A percentile compares a stretch with the other conserved stretches of the same genome.
Conservation (phyloP, 179 eudicot genomes). For the Drosera spatulata region DNA sequence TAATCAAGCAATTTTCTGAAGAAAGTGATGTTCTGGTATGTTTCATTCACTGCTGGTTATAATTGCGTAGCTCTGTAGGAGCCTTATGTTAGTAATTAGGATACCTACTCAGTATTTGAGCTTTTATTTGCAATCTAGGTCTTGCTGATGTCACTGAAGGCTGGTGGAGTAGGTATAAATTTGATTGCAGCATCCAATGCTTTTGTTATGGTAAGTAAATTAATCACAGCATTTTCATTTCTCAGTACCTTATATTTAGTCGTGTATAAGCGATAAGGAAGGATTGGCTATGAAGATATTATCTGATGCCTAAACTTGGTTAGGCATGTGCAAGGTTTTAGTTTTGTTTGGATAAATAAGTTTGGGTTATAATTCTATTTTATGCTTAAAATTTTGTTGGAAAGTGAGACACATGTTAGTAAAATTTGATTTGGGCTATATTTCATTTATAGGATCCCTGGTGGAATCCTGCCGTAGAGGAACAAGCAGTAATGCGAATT, state of each 20-base stretch:
- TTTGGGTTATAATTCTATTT: too few species aligned
- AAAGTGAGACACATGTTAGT: too few species aligned
- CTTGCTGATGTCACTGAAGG: constrained; percentile 90
- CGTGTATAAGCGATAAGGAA: too few species aligned
- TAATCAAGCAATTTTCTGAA: constrained; percentile 82
- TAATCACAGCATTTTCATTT: not conserved
- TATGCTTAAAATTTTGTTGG: too few species aligned
- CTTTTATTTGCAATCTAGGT: constrained; percentile 34
- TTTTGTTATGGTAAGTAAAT: constrained; percentile 64
- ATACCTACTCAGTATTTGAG: not conserved
- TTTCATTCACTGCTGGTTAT: constrained; percentile 3
- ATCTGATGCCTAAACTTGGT: too few species aligned
- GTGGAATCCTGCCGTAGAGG: constrained; percentile 68
- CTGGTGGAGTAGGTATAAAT: constrained; percentile 99
- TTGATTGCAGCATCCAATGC: constrained; percentile 97
- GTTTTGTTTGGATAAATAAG: too few species aligned
- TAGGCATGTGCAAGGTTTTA: too few species aligned
- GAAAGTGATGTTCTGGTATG: constrained; percentile 66
- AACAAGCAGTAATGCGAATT: constrained; percentile 99
- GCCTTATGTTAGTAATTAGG: constrained; percentile 1
- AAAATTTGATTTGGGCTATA: too few species aligned
- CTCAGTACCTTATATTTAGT: not conserved
- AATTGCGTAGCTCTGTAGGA: not conserved
- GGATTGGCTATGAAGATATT: too few species aligned
- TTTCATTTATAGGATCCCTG: constrained; percentile 5